Evolutionary conservation across 495 filamentous ascomycete species (phyloP).

Genomic region (Pyrenopolyporus hunteri): DNA sequence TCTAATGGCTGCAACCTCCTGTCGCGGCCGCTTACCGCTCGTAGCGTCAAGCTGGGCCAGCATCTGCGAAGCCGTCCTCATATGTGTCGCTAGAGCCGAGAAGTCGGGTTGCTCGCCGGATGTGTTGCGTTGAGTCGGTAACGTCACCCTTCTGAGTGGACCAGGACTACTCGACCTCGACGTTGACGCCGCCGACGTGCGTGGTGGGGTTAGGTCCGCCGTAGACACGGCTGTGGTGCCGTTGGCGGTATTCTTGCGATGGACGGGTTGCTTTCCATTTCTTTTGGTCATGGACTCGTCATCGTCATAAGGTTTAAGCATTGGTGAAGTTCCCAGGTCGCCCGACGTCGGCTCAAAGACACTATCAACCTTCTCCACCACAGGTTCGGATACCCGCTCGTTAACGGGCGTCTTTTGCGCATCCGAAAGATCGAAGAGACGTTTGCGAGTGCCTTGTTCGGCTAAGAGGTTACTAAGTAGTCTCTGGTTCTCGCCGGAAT

Average conservation of each 20-base stretch:
- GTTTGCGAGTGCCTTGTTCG: conserved; percentile 64
- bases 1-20: conserved; percentile 76
- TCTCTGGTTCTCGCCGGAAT: conserved; percentile 66
- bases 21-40: conserved; percentile 69
- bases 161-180: conserved; percentile 67
- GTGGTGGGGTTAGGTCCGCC: conserved; percentile 61
- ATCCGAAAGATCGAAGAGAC: conserved; percentile 71
- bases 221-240: conserved; percentile 59
- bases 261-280: conserved; percentile 27
- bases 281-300: conserved; percentile 33
- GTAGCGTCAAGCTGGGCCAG: conserved; percentile 76
- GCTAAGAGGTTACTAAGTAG: conserved; percentile 64
- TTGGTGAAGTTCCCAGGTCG: conserved; percentile 70
- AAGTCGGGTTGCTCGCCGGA: conserved; percentile 68
- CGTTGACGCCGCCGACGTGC: conserved; percentile 59
- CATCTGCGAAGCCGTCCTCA: conserved; percentile 81
- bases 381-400: conserved; percentile 48
- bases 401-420: conserved; percentile 51
- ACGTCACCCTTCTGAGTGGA: conserved; percentile 56
- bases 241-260: conserved; percentile 58
- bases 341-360: conserved; percentile 76
- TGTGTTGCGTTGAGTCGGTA: conserved; percentile 50
- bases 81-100: conserved; percentile 76
- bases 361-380: conserved; percentile 60
- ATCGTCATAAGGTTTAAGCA: conserved; percentile 62